Evolutionary conservation across 164 flowering plant species (phyloP), one percentile per base, ranked within the genome.

Genomic region (Berberis vulgaris): DNA sequence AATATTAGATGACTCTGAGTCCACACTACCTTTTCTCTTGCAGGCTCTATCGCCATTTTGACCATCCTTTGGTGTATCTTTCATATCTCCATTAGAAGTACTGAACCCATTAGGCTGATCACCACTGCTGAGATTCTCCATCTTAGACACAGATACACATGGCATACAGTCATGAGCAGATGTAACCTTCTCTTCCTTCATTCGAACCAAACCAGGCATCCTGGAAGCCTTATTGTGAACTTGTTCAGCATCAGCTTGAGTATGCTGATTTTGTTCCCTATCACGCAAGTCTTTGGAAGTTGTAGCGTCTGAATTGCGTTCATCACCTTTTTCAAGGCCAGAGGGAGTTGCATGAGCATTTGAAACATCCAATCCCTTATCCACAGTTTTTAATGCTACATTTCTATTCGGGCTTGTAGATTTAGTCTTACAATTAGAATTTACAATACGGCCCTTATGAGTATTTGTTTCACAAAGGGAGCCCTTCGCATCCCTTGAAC

Each of bases 1-100:
- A 68, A 80, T 72, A 69, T 77, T 69, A 64, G 89, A 86, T 44
- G 82, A 84, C 69, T 82, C 90, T 39, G 81, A 78, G 70, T 84
- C 94, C 67, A 82, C 72, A 50, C 70, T 52, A 52, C 54, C 77
- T 74, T 81, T 83, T 41, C 64, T 62, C 38, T 67, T 70, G 45
- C 63, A 39, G 40, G 65, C 72, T 13, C 73, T 72, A 41, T 60
- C 26, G 61, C 65, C 74, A 65, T 63, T 68, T 67, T 68, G 76
- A 69, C 57, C 77, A 63, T 80, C 85, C 72, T 57, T 72, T 53
- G 8, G 61, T 11, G n/a, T 52, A 10, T 52, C 54, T 7, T 2
- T 11, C 59, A 56, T 74, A 63, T 79, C 84, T 42, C 26, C 70
- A 49, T 66, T 76, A 9, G 64, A 39, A 38, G 61, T 71, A 47